Evolutionary conservation across 1,284 basidiomycete genomes (phyloP).

Genomic region (Marasmius fiardii): DNA sequence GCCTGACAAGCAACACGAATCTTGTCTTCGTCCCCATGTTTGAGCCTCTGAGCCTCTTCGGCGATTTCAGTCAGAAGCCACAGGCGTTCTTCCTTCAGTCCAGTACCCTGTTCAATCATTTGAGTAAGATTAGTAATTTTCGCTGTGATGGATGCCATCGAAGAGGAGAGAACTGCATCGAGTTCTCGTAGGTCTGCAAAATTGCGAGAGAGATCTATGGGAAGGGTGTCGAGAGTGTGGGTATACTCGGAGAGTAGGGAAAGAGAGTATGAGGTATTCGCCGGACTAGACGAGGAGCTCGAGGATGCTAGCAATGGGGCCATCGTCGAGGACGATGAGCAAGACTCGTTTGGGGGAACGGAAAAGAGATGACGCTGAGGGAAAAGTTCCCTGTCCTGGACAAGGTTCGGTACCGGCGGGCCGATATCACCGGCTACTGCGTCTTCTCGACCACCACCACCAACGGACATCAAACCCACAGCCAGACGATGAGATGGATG

Average conservation of each 20-base stretch:
- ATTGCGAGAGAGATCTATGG: slow-evolving; percentile 90
- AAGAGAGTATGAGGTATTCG: slow-evolving; percentile 55
- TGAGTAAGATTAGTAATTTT: slow-evolving; percentile 75
- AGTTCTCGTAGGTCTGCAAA: slow-evolving; percentile 97
- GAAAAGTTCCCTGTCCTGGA: background rate
- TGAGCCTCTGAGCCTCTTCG: slow-evolving; percentile 88
- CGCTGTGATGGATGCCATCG: slow-evolving; percentile 73
- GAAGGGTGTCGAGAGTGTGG: slow-evolving; percentile 92
- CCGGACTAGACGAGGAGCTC: slow-evolving; percentile 18
- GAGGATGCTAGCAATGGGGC: slow-evolving; percentile 27
- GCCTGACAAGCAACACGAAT: slow-evolving; percentile 95
- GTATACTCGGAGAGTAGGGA: slow-evolving; percentile 78
- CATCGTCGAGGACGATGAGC: slow-evolving; percentile 4
- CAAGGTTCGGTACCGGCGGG: background rate
- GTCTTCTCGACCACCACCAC: background rate
- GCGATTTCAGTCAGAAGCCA: slow-evolving; percentile 90
- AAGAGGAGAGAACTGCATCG: slow-evolving; percentile 93
- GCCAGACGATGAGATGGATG: background rate
- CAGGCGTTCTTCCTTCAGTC: slow-evolving; percentile 77
- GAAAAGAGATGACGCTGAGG: background rate
- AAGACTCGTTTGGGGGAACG: background rate
- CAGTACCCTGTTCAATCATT: slow-evolving; percentile 71
- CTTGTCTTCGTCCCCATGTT: slow-evolving; percentile 97
- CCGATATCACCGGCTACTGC: background rate
- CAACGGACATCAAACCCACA: no score